Evolutionary conservation across 2,329 filamentous ascomycete genomes (phyloP).

Genomic region (Fusarium luffae): DNA sequence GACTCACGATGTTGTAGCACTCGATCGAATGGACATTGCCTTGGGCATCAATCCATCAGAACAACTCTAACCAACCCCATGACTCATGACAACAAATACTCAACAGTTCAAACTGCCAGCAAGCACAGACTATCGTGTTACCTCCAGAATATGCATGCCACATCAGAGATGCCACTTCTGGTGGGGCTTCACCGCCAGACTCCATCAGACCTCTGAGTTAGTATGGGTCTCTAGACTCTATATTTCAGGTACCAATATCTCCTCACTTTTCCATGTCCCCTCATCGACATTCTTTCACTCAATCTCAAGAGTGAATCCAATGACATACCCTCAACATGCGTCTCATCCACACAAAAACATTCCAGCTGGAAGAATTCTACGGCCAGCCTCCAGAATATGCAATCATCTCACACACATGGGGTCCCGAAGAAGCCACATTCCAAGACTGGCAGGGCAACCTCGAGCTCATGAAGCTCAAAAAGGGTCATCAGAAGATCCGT

Average conservation of each 20-base stretch:
- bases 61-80: conserved; percentile 3
- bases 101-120: background rate
- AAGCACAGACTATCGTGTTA: conserved; percentile 23
- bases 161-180: conserved; percentile 26
- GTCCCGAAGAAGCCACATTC: conserved; percentile 44
- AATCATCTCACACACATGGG: conserved; percentile 50
- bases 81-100: conserved; percentile 21
- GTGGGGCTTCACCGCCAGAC: conserved; percentile 32
- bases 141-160: conserved; percentile 24
- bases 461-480: conserved; percentile 26
- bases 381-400: conserved; percentile 46
- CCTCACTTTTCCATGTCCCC: background rate
- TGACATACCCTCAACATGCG: conserved; percentile 26
- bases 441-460: conserved; percentile 35
- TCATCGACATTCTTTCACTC: background rate
- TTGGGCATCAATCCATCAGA: conserved; percentile 25
- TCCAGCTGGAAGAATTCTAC: conserved; percentile 39
- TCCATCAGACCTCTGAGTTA: background rate
- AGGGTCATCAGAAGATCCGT: conserved; percentile 22
- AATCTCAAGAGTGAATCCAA: background rate
- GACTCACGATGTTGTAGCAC: background rate
- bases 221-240: conserved; percentile 6
- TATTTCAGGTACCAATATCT: conserved; percentile 6
- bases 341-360: conserved; percentile 44
- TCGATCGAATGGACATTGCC: background rate